Evolutionary conservation across 345 rosid genomes (phyloP).

Genomic region (Psidium guajava): DNA sequence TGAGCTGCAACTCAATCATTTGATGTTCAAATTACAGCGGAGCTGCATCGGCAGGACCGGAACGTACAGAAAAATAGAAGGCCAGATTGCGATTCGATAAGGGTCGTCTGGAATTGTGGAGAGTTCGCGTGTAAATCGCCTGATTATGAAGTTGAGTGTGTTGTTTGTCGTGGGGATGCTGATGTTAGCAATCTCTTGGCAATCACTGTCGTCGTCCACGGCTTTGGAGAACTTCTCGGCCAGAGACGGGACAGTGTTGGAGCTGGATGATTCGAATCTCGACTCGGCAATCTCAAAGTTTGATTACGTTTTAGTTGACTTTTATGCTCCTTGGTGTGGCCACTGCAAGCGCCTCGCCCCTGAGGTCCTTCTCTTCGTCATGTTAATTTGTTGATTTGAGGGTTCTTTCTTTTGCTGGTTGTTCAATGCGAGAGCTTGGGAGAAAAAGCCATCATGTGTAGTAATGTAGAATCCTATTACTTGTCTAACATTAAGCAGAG

Average conservation of each 20-base stretch:
- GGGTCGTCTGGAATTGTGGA: background rate
- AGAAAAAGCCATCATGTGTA: background rate
- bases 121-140: background rate
- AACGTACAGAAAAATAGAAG: background rate
- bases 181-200: background rate
- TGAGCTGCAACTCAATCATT: background rate
- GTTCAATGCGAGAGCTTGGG: background rate
- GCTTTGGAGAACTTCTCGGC: constrained; percentile 9
- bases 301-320: constrained; percentile 72
- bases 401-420: background rate
- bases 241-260: constrained; percentile 65
- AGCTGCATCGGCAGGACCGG: background rate
- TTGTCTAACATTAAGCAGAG: background rate
- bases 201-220: background rate
- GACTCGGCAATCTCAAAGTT: constrained; percentile 64
- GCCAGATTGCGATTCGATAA: background rate
- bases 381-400: background rate
- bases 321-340: constrained; percentile 98
- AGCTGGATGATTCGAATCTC: constrained; percentile 78
- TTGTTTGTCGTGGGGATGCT: background rate
- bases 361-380: constrained; percentile 34
- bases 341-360: constrained; percentile 94
- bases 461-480: background rate
- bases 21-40: background rate
- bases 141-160: background rate